These are phyloP conservation scores for Trichoderma guizhouense DNA, from an alignment of 2,329 filamentous ascomycete genomes.

Conservation along the genomic window DNA sequence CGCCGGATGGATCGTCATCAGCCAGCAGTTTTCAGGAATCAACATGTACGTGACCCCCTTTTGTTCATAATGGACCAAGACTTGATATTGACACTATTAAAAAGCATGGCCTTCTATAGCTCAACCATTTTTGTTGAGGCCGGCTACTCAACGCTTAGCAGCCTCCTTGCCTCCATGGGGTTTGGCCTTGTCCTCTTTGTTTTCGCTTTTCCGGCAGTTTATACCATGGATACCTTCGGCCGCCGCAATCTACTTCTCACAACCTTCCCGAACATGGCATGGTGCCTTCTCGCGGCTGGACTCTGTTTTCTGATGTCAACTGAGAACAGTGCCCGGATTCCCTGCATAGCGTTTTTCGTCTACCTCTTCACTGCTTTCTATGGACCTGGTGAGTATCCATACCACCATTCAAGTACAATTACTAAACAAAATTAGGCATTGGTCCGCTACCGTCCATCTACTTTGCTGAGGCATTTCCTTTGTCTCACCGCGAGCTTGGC, in stretches of 20 bases:
- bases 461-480: conserved; percentile 48
- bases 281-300: conserved; percentile 31
- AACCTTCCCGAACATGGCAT: conserved; percentile 33
- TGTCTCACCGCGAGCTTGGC: conserved; percentile 48
- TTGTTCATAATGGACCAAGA: too few species aligned
- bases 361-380: conserved; percentile 48
- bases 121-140: conserved; percentile 48
- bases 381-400: conserved; percentile 33
- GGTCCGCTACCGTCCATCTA: conserved; percentile 41
- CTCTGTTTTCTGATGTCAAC: conserved; percentile 48
- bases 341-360: conserved; percentile 48
- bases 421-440: conserved; percentile 24
- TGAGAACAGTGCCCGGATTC: conserved; percentile 38
- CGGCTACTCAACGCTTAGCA: conserved; percentile 37
- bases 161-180: conserved; percentile 49
- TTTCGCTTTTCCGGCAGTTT: conserved; percentile 52
- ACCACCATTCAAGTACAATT: too few species aligned
- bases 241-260: conserved; percentile 42
- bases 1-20: conserved; percentile 31
- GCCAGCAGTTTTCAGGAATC: conserved; percentile 33
- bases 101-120: conserved; percentile 47
- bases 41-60: conserved; percentile 14
- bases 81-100: conserved; percentile 16
- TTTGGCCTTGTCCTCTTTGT: conserved; percentile 53
- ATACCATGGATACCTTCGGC: conserved; percentile 52